A percentile compares a stretch with the other conserved stretches of the same genome.
phyloP scores from a whole-genome alignment of 2,329 filamentous ascomycete genomes.

The Epichloe bromicola region DNA sequence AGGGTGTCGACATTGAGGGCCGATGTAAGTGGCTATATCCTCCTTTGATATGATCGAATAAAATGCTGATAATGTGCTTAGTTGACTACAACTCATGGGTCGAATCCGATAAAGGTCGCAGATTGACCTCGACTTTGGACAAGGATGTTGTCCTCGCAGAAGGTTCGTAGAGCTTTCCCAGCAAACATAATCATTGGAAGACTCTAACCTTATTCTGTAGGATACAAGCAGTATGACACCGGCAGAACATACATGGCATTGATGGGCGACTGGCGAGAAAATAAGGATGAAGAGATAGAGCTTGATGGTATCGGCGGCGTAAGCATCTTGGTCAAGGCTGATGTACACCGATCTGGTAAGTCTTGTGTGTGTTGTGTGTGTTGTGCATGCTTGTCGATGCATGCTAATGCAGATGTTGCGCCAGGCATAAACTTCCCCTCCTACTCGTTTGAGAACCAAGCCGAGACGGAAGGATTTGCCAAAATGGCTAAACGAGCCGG shows the following conservation, averaged over 20 bases:
- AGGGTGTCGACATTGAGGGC: slow-evolving; percentile 79
- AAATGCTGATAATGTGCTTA: slow-evolving; percentile 22
- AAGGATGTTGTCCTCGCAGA: slow-evolving; percentile 81
- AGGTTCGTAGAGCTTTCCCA: slow-evolving; percentile 37
- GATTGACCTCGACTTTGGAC: slow-evolving; percentile 57
- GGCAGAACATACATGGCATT: slow-evolving; percentile 78
- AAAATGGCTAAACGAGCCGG: slow-evolving; percentile 97
- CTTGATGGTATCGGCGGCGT: slow-evolving; percentile 95
- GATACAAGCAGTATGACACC: slow-evolving; percentile 88
- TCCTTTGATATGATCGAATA: not conserved
- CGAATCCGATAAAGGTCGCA: slow-evolving; percentile 74
- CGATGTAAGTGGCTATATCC: slow-evolving; percentile 53
- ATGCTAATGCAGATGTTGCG: slow-evolving; percentile 13
- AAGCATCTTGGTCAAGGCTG: slow-evolving; percentile 93
- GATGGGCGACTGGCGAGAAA: slow-evolving; percentile 84
- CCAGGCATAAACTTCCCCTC: slow-evolving; percentile 91
- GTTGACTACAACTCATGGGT: slow-evolving; percentile 99
- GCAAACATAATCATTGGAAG: not conserved
- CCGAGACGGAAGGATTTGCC: slow-evolving; percentile 95
- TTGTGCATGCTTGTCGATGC: not conserved
- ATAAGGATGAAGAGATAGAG: slow-evolving; percentile 84
- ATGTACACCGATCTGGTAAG: slow-evolving; percentile 84
- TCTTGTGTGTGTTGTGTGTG: slow-evolving; percentile 19
- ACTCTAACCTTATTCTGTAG: slow-evolving; percentile 28
- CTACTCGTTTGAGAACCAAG: slow-evolving; percentile 97